Base-by-base conservation (phyloP, 2,329 filamentous ascomycete species). In the Botrytis cinerea region DNA sequence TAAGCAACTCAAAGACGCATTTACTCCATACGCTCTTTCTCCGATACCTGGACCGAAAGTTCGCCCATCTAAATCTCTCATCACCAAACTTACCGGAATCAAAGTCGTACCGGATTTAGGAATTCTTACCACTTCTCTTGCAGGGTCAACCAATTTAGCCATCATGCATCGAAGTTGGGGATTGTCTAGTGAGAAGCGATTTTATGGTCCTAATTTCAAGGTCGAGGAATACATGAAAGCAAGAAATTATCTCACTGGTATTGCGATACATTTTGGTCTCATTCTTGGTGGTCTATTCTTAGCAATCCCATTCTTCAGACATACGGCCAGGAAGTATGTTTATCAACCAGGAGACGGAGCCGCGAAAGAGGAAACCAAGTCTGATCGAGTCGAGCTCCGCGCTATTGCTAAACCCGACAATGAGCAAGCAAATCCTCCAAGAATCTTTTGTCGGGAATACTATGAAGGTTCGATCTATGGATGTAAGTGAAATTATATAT, bases 161-260 rank as follows among this genome's bases (percentile, higher is more conserved):
- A 83, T 88, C 28, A 86, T 92, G 9, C 86, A 90, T 75, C 85
- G 90, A 61, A 87, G 87, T 14, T 92, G 90, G 90, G 90, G 90
- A 25, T 82, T 92, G 1, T 81, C 84, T 79, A 45, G 84, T 83
- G 48, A 77, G 1, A 81, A 83, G 32, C 81, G 87, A 71, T 84
- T 83, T 59, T 92, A 92, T 77, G 90, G 90, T 0, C 84, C 87
- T n/a, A 87, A 87, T 45, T 92, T 92, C 79, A 84, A 83, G 1
- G 91, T 87, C 80, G 80, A 78, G 51, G 87, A 91, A 81, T 88
- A 87, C 79, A 83, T 85, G 79, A 85, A 83, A 75, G 83, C 85
- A 4, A 82, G 84, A 12, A 88, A 85, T 78, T 85, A 84, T 82
- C 76, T 89, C 14, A 80, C 81, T 14, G 89, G 87, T 12, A 78